Conservation (phyloP, 2,329 filamentous ascomycete genomes). For the Eutypa lata region DNA sequence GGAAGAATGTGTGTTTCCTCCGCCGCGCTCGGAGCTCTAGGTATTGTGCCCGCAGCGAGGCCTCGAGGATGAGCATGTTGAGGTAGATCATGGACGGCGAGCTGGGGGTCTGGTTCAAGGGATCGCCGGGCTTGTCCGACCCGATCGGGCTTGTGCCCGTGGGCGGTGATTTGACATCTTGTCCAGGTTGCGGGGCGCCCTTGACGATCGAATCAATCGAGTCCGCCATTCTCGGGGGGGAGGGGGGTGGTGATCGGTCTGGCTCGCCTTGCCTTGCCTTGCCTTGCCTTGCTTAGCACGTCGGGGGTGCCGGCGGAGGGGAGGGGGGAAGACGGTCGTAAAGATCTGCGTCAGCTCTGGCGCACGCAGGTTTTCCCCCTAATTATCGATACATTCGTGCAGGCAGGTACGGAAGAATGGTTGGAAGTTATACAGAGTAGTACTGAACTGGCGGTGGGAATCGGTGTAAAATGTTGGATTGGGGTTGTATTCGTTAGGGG, state of each 20-base stretch:
- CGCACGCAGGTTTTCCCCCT: background rate
- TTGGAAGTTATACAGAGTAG: background rate
- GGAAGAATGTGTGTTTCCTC: slow-evolving; percentile 89
- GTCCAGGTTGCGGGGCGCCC: slow-evolving; percentile 69
- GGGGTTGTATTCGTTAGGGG: background rate
- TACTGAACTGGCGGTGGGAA: background rate
- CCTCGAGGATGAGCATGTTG: slow-evolving; percentile 95
- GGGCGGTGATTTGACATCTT: slow-evolving; percentile 44
- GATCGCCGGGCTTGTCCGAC: slow-evolving; percentile 57
- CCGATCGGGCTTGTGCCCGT: slow-evolving; percentile 42
- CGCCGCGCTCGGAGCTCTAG: slow-evolving; percentile 83
- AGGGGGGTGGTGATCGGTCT: background rate
- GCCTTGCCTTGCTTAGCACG: background rate
- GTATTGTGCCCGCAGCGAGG: slow-evolving; percentile 88
- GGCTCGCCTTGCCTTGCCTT: too few species aligned
- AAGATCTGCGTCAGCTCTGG: background rate
- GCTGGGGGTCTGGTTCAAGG: slow-evolving; percentile 78
- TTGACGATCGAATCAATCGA: slow-evolving; percentile 88
- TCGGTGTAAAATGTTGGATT: background rate
- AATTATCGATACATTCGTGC: background rate
- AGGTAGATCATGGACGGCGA: slow-evolving; percentile 96
- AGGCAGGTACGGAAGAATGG: background rate
- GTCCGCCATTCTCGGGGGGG: slow-evolving; percentile 50
- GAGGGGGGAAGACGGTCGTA: background rate
- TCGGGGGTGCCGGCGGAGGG: background rate